Evolutionary conservation across 1,284 basidiomycete genomes (phyloP).

Genomic region (Porogramme epimiltina): DNA sequence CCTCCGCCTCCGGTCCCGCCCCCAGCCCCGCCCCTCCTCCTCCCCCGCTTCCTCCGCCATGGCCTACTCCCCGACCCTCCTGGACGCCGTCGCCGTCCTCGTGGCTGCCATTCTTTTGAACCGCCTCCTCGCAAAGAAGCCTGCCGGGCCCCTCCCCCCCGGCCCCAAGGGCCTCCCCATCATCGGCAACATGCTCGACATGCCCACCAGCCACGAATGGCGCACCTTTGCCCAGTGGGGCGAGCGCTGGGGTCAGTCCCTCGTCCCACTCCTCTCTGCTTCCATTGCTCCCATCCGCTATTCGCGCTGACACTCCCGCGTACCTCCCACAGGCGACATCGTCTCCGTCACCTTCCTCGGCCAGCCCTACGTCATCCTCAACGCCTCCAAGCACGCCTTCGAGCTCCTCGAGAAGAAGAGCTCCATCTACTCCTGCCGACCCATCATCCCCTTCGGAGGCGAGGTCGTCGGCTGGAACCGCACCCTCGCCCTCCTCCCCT

Average conservation of each 20-base stretch:
- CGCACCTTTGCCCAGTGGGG: conserved; percentile 31
- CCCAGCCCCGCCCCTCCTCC: background rate
- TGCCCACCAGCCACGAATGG: conserved; percentile 32
- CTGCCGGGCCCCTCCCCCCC: conserved; percentile 27
- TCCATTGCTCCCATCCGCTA: background rate
- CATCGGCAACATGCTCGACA: conserved; percentile 35
- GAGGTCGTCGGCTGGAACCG: conserved; percentile 72
- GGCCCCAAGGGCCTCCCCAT: conserved; percentile 34
- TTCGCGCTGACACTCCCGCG: background rate
- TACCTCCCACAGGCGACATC: conserved; percentile 26
- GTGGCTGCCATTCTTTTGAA: conserved; percentile 17
- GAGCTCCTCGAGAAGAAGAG: conserved; percentile 72
- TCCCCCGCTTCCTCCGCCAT: background rate
- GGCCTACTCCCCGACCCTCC: conserved; percentile 20
- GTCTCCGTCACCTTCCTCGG: conserved; percentile 50
- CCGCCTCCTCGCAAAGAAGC: conserved; percentile 16
- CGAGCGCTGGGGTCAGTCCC: conserved; percentile 26
- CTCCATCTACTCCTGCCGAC: conserved; percentile 71
- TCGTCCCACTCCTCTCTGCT: background rate
- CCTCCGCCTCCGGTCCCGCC: conserved; percentile 1
- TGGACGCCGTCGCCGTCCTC: conserved; percentile 16
- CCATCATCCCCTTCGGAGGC: conserved; percentile 37
- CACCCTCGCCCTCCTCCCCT: conserved; percentile 59
- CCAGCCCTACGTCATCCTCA: conserved; percentile 61
- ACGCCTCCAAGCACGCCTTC: conserved; percentile 51